Evolutionary conservation across 1,284 basidiomycete species (phyloP).

Genomic region (Pseudozyma pruni): DNA sequence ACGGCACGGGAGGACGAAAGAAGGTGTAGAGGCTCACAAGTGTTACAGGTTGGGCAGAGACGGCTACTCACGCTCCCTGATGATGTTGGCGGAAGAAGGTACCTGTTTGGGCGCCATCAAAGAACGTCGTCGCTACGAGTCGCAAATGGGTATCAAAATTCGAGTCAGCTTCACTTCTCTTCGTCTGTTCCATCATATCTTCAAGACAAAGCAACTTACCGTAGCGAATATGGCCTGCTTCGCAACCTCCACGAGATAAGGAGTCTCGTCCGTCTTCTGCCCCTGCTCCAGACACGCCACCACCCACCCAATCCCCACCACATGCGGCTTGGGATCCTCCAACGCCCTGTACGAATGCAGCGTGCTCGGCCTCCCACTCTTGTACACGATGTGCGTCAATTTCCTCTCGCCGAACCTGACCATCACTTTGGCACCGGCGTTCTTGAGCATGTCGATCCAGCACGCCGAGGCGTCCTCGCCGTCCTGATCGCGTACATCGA

Average conservation of each 20-base stretch:
- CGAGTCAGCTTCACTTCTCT: background rate
- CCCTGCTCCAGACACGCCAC: conserved; percentile 52
- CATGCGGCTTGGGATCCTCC: conserved; percentile 47
- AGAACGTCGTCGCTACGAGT: conserved; percentile 34
- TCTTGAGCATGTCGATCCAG: conserved; percentile 57
- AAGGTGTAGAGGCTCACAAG: conserved; percentile 65
- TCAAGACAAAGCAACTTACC: conserved; percentile 37
- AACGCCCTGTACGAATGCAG: conserved; percentile 49
- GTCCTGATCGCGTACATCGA: conserved; percentile 59
- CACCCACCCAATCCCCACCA: conserved; percentile 61
- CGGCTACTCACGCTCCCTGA: conserved; percentile 52
- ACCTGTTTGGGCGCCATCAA: conserved; percentile 48
- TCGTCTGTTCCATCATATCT: background rate
- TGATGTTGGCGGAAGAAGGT: conserved; percentile 29
- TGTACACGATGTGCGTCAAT: conserved; percentile 62
- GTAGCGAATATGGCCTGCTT: conserved; percentile 60
- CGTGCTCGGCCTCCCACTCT: conserved; percentile 56
- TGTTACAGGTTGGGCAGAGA: conserved; percentile 12
- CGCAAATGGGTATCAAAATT: background rate
- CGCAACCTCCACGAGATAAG: conserved; percentile 60
- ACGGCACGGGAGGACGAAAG: conserved; percentile 49
- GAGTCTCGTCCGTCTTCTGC: conserved; percentile 48
- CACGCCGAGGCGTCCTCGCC: conserved; percentile 55
- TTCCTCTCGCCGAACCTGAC: conserved; percentile 41
- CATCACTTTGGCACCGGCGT: conserved; percentile 56